These are phyloP conservation scores for Plantago lanceolata DNA, from an alignment of 305 asterid genomes.

Conservation along the genomic window DNA sequence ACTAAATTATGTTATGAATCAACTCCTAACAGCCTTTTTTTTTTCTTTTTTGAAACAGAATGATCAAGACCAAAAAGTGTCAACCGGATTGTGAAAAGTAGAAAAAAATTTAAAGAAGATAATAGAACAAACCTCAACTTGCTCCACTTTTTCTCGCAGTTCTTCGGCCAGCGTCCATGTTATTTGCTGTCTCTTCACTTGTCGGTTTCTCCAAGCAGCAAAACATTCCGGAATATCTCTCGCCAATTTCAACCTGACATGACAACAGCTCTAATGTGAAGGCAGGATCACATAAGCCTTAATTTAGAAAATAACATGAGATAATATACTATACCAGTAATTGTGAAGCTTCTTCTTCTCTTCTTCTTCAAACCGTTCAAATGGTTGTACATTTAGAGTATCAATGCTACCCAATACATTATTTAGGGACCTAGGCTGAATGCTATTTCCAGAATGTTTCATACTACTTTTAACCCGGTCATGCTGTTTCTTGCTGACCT, in stretches of 20 bases:
- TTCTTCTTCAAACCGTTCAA: slow-evolving; percentile 88
- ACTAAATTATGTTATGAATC: no score
- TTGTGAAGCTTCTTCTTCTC: slow-evolving; percentile 73
- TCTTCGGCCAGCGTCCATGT: slow-evolving; percentile 52
- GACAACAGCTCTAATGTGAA: slow-evolving; percentile 19
- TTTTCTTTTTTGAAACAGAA: no score
- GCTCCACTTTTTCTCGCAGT: slow-evolving; percentile 44
- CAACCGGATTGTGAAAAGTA: no score
- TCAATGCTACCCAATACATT: slow-evolving; percentile 75
- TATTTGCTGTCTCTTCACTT: slow-evolving; percentile 40
- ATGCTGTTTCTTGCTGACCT: slow-evolving; percentile 95
- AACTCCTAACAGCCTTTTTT: no score
- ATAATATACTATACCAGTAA: slow-evolving; percentile 59
- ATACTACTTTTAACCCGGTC: slow-evolving; percentile 77
- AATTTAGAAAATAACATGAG: slow-evolving; percentile 21
- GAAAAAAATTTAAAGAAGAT: background rate
- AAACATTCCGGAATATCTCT: slow-evolving; percentile 60
- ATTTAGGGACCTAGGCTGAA: slow-evolving; percentile 64
- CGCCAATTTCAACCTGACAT: slow-evolving; percentile 71
- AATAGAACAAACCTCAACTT: slow-evolving; percentile 47
- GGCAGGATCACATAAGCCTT: slow-evolving; percentile 22
- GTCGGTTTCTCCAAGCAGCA: slow-evolving; percentile 53
- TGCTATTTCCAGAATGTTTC: slow-evolving; percentile 66
- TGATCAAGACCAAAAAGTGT: no score
- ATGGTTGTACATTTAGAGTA: slow-evolving; percentile 70